Conservation (phyloP, 768 basidiomycete genomes). For the Serendipita vermifera region DNA sequence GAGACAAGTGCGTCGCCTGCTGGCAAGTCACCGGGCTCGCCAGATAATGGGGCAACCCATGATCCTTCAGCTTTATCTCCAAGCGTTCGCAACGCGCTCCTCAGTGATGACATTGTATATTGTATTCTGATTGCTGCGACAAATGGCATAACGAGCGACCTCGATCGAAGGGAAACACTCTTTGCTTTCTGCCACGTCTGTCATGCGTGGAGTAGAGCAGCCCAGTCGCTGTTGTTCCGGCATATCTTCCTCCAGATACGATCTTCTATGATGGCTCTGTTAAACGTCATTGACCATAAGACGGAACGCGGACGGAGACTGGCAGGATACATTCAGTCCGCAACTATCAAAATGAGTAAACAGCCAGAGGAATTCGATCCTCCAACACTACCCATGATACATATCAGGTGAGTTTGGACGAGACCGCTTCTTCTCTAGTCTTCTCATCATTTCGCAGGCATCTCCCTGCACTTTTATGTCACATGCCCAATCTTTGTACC, state of each 20-base stretch:
- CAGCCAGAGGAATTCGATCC: not conserved
- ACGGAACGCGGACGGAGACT: slow-evolving; percentile 1
- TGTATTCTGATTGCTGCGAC: not conserved
- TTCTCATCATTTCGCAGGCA: not conserved
- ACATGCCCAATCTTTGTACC: not conserved
- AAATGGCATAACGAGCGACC: not conserved
- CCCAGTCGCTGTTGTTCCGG: slow-evolving; percentile 6
- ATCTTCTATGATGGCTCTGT: not conserved
- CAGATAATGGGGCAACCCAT: no score
- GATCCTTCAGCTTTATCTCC: no score
- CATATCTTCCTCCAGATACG: slow-evolving; percentile 4
- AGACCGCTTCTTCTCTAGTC: not conserved
- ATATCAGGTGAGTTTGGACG: not conserved
- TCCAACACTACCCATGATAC: not conserved
- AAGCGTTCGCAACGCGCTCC: no score
- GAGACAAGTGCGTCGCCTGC: no score
- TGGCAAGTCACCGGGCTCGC: no score
- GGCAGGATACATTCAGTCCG: not conserved
- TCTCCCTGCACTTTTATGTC: not conserved
- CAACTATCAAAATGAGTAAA: not conserved
- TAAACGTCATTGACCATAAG: not conserved
- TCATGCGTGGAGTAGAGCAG: not conserved
- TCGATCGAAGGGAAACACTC: not conserved
- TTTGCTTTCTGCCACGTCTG: not conserved
- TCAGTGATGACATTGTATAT: not conserved